Evolutionary conservation across 164 flowering plant genomes (phyloP).

Genomic region (Amborella trichopoda): DNA sequence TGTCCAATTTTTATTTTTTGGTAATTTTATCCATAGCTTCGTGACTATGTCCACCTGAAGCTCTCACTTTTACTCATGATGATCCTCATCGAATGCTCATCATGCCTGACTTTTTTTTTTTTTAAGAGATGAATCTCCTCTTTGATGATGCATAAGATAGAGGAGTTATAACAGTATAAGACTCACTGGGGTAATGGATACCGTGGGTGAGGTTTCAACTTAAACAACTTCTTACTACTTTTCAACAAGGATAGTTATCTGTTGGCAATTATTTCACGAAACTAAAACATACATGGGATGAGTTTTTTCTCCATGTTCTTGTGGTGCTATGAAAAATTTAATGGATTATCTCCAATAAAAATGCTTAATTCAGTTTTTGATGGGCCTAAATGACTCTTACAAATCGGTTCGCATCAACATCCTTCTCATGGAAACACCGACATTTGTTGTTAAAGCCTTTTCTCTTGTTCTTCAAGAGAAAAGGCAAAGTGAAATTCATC

Average conservation of each 20-base stretch:
- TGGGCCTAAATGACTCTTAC: neutral
- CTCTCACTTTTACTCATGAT: no score
- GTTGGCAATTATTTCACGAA: neutral
- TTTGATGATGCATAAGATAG: no score
- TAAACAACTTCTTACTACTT: neutral
- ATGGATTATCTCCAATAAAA: neutral
- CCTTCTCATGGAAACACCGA: neutral
- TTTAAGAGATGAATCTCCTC: no score
- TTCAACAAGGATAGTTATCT: neutral
- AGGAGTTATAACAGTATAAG: no score
- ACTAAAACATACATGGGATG: neutral
- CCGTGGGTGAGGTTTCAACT: no score
- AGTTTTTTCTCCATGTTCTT: neutral
- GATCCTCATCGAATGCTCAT: no score
- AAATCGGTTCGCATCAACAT: neutral
- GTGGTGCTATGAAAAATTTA: neutral
- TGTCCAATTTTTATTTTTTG: no score
- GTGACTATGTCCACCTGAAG: no score
- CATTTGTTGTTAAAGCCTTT: neutral
- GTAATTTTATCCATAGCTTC: no score
- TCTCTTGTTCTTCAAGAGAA: neutral
- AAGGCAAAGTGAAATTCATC: neutral
- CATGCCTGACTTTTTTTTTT: no score
- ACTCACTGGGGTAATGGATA: no score
- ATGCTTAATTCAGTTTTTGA: neutral